Conservation (phyloP, 2,329 filamentous ascomycete species). For the Ophiostoma himal-ulmi region DNA sequence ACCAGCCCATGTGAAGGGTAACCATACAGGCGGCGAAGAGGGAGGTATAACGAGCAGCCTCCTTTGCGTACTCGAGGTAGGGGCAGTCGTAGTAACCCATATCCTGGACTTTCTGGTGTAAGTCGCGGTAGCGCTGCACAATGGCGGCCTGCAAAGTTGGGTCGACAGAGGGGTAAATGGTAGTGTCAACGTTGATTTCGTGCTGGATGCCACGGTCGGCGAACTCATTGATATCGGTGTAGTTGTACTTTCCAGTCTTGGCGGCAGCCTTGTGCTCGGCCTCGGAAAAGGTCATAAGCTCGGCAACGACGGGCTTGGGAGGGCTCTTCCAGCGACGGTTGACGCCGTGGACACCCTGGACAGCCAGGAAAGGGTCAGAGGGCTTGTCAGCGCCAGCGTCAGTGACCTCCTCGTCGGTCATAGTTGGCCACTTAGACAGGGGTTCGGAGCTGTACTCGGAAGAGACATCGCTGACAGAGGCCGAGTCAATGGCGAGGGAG, state of each 20-base stretch:
- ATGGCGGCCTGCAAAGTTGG: constrained; percentile 50
- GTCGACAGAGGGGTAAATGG: constrained; percentile 49
- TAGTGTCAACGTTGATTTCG: constrained; percentile 34
- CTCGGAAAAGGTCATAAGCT: neutral
- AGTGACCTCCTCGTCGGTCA: neutral
- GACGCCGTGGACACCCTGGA: constrained; percentile 16
- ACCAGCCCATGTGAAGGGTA: constrained; percentile 47
- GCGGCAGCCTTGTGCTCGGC: neutral
- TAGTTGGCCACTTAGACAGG: neutral
- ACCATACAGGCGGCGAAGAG: constrained; percentile 47
- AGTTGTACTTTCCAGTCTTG: neutral
- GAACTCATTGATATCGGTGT: constrained; percentile 26
- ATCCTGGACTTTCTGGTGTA: constrained; percentile 51
- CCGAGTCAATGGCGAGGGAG: constrained; percentile 10
- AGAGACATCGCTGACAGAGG: constrained; percentile 17
- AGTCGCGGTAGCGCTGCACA: constrained; percentile 46
- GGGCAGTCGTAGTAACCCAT: constrained; percentile 54
- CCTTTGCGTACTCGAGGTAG: constrained; percentile 54
- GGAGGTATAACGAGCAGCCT: constrained; percentile 47
- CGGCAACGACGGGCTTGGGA: neutral
- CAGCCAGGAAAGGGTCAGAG: constrained; percentile 15
- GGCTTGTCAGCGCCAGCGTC: neutral
- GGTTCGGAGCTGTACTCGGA: constrained; percentile 19
- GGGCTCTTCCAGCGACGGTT: constrained; percentile 17
- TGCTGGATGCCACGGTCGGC: constrained; percentile 36